Base-by-base conservation (phyloP, 2,329 filamentous ascomycete genomes). In the Talaromyces atroroseus region DNA sequence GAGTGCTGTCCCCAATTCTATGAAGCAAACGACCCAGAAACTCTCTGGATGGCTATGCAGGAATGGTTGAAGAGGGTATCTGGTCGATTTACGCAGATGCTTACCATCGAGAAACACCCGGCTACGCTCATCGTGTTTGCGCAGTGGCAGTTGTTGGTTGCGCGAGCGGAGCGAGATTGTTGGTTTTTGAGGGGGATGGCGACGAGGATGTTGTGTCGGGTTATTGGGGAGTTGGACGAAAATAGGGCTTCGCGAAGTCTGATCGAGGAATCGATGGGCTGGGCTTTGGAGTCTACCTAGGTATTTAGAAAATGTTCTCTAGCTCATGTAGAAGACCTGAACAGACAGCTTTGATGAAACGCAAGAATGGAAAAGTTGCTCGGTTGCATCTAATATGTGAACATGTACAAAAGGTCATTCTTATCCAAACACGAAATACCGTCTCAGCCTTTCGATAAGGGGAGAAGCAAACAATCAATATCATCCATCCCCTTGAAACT, bases 91-190 rank as follows among this genome's bases (percentile, higher is more conserved):
- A 51, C 38, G 1, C 11, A 51, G 3, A 4, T 26, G 24, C 34
- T 50, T n/a, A 18, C 47, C n/a, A 26, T 18, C 6, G 36, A 46
- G 40, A 45, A 38, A 6, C 46, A 7, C 2, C 54, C 54, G 14
- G 54, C 48, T 38, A 38, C 48, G 12, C 54, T 56, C 4, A 36
- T 51, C 11, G 48, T 56, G 20, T 36, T 56, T 38, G 48, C 47
- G 20, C 40, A 56, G 20, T 56, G 54, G 54, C 38, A 45, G 11
- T 23, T 50, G 6, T 47, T 56, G 21, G 48, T 56, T 16, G 40
- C 38, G 42, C 29, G 21, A 16, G 48, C 48, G 11, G 54, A 47
- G 29, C 47, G 18, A 2, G 34, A 23, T 7, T 56, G 54, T 38
- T 56, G 54, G 54, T 36, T 56, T 21, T 32, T 40, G 20, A 51